phyloP scores from a whole-genome alignment of 192 early-diverging fungal genomes.

The Globomyces pollinis-pini region DNA sequence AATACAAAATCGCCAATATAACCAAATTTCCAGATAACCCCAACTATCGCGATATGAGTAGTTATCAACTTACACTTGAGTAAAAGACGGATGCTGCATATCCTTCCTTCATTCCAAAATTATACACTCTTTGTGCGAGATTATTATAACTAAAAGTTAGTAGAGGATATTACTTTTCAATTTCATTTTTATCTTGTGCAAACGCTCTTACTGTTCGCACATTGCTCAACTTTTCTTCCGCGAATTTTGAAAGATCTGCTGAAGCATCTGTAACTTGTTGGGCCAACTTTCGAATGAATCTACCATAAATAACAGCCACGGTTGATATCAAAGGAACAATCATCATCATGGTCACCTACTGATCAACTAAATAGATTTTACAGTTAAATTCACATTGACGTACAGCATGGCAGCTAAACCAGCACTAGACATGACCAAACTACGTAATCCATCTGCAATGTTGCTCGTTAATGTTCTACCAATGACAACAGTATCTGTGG shows the following conservation, averaged over 20 bases:
- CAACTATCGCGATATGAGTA: too few species aligned
- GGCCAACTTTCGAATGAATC: slow-evolving; percentile 53
- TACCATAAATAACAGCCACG: slow-evolving; percentile 62
- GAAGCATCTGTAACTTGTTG: slow-evolving; percentile 57
- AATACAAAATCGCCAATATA: slow-evolving; percentile 34
- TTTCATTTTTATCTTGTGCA: slow-evolving; percentile 26
- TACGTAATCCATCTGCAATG: slow-evolving; percentile 64
- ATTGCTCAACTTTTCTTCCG: slow-evolving; percentile 53
- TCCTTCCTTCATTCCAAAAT: slow-evolving; percentile 20
- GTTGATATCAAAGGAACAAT: slow-evolving; percentile 68
- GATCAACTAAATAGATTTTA: too few species aligned
- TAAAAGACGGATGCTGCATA: slow-evolving; percentile 23
- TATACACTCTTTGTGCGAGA: slow-evolving; percentile 18
- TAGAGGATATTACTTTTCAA: slow-evolving; percentile 7
- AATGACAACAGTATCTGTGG: slow-evolving; percentile 66
- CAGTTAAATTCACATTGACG: slow-evolving; percentile 28
- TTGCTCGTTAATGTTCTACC: slow-evolving; percentile 69
- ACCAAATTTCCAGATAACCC: slow-evolving; percentile 30
- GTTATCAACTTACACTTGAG: too few species aligned
- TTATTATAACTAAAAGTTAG: slow-evolving; percentile 11
- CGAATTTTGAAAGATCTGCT: slow-evolving; percentile 57
- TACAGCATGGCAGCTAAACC: slow-evolving; percentile 63
- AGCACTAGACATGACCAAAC: slow-evolving; percentile 45
- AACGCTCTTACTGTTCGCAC: slow-evolving; percentile 38
- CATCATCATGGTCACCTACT: slow-evolving; percentile 62